phyloP scores from a whole-genome alignment of 169 alveolate species.

The Eimeria acervulina region DNA sequence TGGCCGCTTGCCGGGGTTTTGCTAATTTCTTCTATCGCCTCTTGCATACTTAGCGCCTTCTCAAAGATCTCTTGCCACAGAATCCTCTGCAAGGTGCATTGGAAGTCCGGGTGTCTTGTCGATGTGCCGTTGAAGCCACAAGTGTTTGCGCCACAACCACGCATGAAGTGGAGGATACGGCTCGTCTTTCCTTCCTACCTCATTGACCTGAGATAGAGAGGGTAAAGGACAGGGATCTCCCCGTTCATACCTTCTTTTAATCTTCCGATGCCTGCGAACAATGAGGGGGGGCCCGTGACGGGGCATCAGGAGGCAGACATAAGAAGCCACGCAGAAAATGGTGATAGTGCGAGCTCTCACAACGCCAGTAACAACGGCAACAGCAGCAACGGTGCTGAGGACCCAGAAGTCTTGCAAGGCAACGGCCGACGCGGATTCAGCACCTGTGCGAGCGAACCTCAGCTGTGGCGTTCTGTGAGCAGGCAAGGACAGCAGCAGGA shows the following conservation, averaged over 20 bases:
- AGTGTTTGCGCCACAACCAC: not conserved
- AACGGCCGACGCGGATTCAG: conserved; percentile 30
- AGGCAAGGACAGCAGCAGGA: conserved; percentile 29
- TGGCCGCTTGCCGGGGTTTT: conserved; percentile 14
- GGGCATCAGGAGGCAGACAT: conserved; percentile 29
- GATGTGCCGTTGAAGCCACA: not conserved
- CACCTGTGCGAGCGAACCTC: conserved; percentile 69
- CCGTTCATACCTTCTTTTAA: not conserved
- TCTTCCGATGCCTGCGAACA: not conserved
- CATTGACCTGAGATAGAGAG: not conserved
- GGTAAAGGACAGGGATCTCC: not conserved
- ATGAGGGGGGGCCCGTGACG: conserved; percentile 1
- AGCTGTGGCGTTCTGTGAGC: conserved; percentile 60
- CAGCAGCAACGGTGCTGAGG: not conserved
- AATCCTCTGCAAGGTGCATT: not conserved
- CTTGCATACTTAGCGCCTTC: not conserved
- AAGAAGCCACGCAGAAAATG: not conserved
- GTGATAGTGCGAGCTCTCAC: not conserved
- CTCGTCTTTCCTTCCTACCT: not conserved
- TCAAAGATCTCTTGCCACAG: not conserved
- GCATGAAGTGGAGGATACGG: not conserved
- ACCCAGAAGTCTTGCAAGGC: not conserved
- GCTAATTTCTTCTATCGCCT: not conserved
- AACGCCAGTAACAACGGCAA: not conserved
- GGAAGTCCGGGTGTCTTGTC: not conserved